phyloP scores from a whole-genome alignment of 2,329 filamentous ascomycete genomes.

The Aspergillus proliferans region DNA sequence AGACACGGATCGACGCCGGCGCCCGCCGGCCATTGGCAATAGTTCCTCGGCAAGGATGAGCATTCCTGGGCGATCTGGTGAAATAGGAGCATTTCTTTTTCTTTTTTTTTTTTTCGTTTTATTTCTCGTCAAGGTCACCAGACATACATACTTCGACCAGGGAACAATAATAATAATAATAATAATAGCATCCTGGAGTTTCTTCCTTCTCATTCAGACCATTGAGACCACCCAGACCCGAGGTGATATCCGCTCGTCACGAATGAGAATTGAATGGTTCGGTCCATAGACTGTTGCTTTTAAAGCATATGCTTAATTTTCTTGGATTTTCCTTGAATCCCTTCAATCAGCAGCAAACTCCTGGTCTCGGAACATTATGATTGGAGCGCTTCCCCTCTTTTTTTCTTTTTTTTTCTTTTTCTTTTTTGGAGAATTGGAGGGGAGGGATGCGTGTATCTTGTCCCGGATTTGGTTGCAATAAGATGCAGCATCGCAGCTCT shows the following conservation, averaged over 20 bases:
- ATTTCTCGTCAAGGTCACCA: background rate
- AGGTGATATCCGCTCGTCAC: background rate
- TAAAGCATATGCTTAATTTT: background rate
- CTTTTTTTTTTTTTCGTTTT: background rate
- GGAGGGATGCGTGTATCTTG: background rate
- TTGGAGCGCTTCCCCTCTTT: background rate
- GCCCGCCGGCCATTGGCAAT: conserved; percentile 31
- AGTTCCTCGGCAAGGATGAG: conserved; percentile 27
- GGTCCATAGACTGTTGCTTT: background rate
- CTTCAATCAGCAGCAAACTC: conserved; percentile 1
- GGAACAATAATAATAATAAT: background rate
- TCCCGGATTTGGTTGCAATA: background rate
- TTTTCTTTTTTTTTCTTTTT: background rate
- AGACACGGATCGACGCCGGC: conserved; percentile 31
- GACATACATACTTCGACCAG: background rate
- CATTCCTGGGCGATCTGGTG: background rate
- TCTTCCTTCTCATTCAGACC: background rate
- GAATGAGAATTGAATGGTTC: background rate
- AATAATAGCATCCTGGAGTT: background rate
- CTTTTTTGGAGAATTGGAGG: background rate
- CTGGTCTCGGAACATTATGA: background rate
- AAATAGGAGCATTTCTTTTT: background rate
- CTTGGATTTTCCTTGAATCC: background rate
- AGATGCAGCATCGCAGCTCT: background rate
- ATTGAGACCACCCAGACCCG: background rate